Evolutionary conservation across 345 rosid genomes (phyloP).

Genomic region (Syzygium oleosum): DNA sequence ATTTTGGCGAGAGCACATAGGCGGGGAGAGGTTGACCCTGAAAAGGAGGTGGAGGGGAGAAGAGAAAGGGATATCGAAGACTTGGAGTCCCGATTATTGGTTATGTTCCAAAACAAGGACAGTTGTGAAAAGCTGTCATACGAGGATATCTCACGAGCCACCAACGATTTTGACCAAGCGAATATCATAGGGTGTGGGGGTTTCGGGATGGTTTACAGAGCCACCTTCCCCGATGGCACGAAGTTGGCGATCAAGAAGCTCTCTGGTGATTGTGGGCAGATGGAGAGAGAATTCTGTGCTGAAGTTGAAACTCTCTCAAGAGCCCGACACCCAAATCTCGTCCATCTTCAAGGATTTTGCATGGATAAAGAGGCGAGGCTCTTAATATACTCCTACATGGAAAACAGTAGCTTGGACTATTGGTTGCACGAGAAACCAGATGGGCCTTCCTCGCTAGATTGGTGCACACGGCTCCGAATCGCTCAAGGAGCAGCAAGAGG

Average conservation of each 20-base stretch:
- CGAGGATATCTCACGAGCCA: conserved; percentile 59
- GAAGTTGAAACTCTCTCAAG: conserved; percentile 87
- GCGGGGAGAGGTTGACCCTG: conserved; percentile 65
- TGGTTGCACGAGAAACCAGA: conserved; percentile 79
- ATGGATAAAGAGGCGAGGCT: conserved; percentile 42
- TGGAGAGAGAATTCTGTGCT: conserved; percentile 77
- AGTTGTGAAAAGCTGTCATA: conserved; percentile 37
- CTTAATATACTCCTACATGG: conserved; percentile 84
- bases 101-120: conserved; percentile 54
- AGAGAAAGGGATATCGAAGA: conserved; percentile 38
- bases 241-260: conserved; percentile 74
- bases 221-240: conserved; percentile 53
- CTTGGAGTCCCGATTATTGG: conserved; percentile 41
- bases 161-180: conserved; percentile 64
- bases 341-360: conserved; percentile 74
- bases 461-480: conserved; percentile 59
- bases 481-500: conserved; percentile 73
- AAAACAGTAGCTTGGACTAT: conserved; percentile 82
- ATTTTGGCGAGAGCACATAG: conserved; percentile 43
- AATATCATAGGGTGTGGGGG: conserved; percentile 90
- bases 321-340: conserved; percentile 87
- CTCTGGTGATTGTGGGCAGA: conserved; percentile 78
- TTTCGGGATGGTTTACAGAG: conserved; percentile 80
- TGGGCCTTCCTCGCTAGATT: conserved; percentile 49
- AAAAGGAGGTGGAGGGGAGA: conserved; percentile 32